Conservation (phyloP, 2,329 filamentous ascomycete species). For the Ambrosiella beaveri region DNA sequence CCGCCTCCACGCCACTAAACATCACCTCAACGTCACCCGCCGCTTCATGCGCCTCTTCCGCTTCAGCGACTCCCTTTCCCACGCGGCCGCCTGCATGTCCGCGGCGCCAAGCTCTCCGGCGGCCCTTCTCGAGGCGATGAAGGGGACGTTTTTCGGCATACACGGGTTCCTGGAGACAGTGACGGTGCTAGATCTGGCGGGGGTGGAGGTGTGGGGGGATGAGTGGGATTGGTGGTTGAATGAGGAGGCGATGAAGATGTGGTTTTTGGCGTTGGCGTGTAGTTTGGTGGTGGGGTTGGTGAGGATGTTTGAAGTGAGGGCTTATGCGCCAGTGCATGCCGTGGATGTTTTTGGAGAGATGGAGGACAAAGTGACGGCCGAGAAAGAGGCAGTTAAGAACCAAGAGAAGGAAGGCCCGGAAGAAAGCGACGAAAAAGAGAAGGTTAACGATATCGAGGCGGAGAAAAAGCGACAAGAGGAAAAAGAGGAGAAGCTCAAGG, state of each 20-base stretch:
- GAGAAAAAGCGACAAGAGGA: neutral
- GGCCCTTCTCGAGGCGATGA: constrained; percentile 30
- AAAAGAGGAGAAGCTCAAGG: neutral
- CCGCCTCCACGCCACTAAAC: constrained; percentile 21
- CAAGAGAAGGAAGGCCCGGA: constrained; percentile 20
- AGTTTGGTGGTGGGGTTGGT: constrained; percentile 29
- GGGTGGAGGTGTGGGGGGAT: constrained; percentile 27
- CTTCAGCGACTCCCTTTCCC: constrained; percentile 33
- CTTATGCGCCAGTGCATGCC: constrained; percentile 19
- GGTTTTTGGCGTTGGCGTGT: constrained; percentile 45
- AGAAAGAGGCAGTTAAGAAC: constrained; percentile 19
- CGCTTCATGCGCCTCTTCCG: constrained; percentile 53
- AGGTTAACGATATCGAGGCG: neutral
- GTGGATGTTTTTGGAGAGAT: constrained; percentile 8
- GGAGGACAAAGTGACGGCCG: constrained; percentile 14
- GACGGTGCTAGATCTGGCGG: constrained; percentile 38
- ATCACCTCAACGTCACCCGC: constrained; percentile 31
- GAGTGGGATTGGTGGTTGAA: constrained; percentile 30
- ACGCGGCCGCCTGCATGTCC: constrained; percentile 24
- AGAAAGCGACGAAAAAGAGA: neutral
- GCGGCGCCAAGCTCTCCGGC: constrained; percentile 15
- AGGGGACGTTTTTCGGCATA: constrained; percentile 43
- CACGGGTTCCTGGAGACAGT: constrained; percentile 51
- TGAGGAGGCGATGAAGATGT: constrained; percentile 48
- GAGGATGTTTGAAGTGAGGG: constrained; percentile 23